Percentiles rank a stretch among this genome's conserved stretches.
Evolutionary conservation across 306 rosid species (phyloP).

Genomic region (Dalbergia cultrata): DNA sequence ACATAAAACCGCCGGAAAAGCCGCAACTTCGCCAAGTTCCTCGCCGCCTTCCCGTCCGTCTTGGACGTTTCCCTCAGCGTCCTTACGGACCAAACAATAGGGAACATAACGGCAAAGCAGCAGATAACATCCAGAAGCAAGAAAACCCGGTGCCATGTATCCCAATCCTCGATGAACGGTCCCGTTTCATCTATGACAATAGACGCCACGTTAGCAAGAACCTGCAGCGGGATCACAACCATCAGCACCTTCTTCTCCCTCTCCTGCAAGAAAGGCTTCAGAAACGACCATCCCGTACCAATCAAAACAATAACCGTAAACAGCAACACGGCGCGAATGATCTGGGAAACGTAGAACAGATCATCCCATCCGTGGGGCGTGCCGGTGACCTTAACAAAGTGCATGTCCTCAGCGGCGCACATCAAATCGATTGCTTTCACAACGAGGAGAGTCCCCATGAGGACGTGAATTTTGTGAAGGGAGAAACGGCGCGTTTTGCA

Average conservation of each 20-base stretch:
- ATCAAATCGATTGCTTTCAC: constrained; percentile 82
- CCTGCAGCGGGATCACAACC: constrained; percentile 91
- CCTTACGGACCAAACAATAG: constrained; percentile 90
- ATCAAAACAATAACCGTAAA: constrained; percentile 84
- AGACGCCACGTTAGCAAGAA: constrained; percentile 81
- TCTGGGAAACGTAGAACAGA: constrained; percentile 82
- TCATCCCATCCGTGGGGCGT: constrained; percentile 97
- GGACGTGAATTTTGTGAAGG: constrained; percentile 81
- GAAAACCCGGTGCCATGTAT: constrained; percentile 89
- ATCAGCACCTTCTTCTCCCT: constrained; percentile 89
- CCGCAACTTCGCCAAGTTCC: constrained; percentile 78
- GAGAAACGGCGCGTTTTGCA: constrained; percentile 58
- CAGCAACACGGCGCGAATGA: constrained; percentile 76
- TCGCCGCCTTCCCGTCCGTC: constrained; percentile 92
- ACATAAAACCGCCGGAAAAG: constrained; percentile 89
- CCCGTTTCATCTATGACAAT: constrained; percentile 87
- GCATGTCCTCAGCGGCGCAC: constrained; percentile 90
- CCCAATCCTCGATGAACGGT: constrained; percentile 90
- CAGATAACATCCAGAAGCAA: constrained; percentile 84
- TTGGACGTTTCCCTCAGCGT: constrained; percentile 88
- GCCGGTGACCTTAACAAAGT: constrained; percentile 79
- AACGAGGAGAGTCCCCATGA: constrained; percentile 73
- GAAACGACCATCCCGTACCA: constrained; percentile 93
- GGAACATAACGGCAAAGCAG: constrained; percentile 90
- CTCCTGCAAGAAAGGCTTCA: constrained; percentile 86